Conservation (phyloP, 352 stramenopile species). For the Phytophthora pini region DNA sequence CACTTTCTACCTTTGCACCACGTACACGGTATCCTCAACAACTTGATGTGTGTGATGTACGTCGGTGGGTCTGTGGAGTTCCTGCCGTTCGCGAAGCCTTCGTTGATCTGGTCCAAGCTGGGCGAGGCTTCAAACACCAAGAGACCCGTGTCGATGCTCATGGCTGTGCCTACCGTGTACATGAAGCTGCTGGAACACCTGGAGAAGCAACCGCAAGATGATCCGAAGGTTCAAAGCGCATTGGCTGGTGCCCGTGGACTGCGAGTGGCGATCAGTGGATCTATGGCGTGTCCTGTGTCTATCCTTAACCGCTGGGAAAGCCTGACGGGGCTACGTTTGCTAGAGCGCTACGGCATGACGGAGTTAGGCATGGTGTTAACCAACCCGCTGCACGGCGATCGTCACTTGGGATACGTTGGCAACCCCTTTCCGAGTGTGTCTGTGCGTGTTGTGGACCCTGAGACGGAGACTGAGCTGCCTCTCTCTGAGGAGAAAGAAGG, state of each 20-base stretch:
- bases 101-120: constrained; percentile 70
- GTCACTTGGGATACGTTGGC: constrained; percentile 87
- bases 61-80: constrained; percentile 87
- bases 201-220: constrained; percentile 37
- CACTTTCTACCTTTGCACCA: constrained; percentile 93
- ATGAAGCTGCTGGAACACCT: constrained; percentile 86
- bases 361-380: constrained; percentile 93
- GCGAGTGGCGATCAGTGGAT: constrained; percentile 82
- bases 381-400: constrained; percentile 78
- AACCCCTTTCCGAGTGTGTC: constrained; percentile 83
- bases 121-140: constrained; percentile 18
- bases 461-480: constrained; percentile 60
- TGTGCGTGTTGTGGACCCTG: constrained; percentile 81
- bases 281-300: constrained; percentile 84
- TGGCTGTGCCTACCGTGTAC: constrained; percentile 94
- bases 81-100: constrained; percentile 59
- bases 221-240: constrained; percentile 18
- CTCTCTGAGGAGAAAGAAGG: constrained; percentile 56
- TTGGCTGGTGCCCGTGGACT: constrained; percentile 32
- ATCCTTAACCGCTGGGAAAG: constrained; percentile 84
- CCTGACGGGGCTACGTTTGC: constrained; percentile 80
- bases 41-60: constrained; percentile 82
- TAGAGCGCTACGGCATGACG: constrained; percentile 94
- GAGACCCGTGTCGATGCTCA: constrained; percentile 74
- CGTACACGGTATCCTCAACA: constrained; percentile 93